Conservation (phyloP, 345 rosid genomes). For the Corchorus capsularis region DNA sequence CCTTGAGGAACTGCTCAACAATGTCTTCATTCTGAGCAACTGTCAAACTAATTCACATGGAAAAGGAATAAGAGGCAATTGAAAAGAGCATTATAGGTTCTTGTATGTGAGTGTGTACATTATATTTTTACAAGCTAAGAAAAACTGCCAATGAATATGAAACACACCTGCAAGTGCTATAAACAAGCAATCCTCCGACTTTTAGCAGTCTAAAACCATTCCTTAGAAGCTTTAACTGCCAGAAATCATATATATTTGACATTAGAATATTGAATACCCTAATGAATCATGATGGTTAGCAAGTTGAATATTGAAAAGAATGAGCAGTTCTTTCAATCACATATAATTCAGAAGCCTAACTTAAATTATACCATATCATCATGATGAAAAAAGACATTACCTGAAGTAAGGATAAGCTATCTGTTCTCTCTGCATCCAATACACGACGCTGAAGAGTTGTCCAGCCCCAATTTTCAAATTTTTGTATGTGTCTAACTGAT, state of each 20-base stretch:
- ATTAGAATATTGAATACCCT: background rate
- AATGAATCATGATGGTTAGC: background rate
- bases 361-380: background rate
- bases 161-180: slow-evolving; percentile 93
- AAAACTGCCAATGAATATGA: background rate
- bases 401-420: slow-evolving; percentile 76
- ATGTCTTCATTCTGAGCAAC: slow-evolving; percentile 91
- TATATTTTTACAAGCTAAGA: background rate
- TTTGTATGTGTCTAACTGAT: slow-evolving; percentile 81
- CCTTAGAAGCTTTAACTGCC: slow-evolving; percentile 77
- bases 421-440: slow-evolving; percentile 77
- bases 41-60: slow-evolving; percentile 60
- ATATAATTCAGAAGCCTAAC: background rate
- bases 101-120: background rate
- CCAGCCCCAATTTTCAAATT: slow-evolving; percentile 98
- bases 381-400: slow-evolving; percentile 30
- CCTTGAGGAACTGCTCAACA: slow-evolving; percentile 65
- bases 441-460: slow-evolving; percentile 85
- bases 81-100: background rate
- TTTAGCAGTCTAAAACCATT: slow-evolving; percentile 84
- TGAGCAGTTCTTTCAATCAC: background rate
- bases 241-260: slow-evolving; percentile 9
- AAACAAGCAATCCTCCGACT: slow-evolving; percentile 77
- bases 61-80: slow-evolving; percentile 4
- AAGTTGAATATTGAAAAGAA: background rate